Conservation (phyloP, 208 protist species). For the Acanthamoeba healyi region DNA sequence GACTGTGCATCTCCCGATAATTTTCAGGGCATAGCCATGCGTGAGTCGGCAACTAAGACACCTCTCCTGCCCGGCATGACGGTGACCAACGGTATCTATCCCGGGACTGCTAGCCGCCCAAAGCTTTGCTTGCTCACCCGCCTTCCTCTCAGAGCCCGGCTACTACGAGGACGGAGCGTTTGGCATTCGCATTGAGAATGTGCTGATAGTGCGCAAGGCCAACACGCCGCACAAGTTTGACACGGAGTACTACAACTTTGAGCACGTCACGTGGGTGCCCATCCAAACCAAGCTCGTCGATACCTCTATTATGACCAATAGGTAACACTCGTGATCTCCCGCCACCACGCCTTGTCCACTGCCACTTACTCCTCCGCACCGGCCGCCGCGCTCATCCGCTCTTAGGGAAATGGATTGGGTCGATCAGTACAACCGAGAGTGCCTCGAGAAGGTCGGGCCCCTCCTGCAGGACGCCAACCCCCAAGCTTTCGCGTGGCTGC, state of each 20-base stretch:
- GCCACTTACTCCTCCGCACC: not conserved
- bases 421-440: slow-evolving; percentile 80
- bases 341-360: not conserved
- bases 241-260: slow-evolving; percentile 84
- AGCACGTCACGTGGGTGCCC: slow-evolving; percentile 93
- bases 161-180: slow-evolving; percentile 98
- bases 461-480: not conserved
- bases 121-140: slow-evolving; percentile 37
- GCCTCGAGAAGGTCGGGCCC: slow-evolving; percentile 55
- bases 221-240: slow-evolving; percentile 79
- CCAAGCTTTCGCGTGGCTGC: slow-evolving; percentile 62
- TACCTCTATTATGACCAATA: slow-evolving; percentile 87
- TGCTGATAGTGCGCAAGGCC: slow-evolving; percentile 93
- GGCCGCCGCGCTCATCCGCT: too few species aligned
- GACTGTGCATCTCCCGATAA: too few species aligned
- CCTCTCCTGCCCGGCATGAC: slow-evolving; percentile 84
- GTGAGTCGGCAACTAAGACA: not conserved
- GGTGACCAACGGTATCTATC: slow-evolving; percentile 80
- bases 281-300: slow-evolving; percentile 94
- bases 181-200: slow-evolving; percentile 98
- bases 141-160: slow-evolving; percentile 91
- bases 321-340: slow-evolving; percentile 77
- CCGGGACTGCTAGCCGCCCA: not conserved
- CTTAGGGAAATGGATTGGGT: slow-evolving; percentile 80
- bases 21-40: slow-evolving; percentile 75